A percentile compares a stretch with the other conserved stretches of the same genome.
These are phyloP conservation scores for Yamadazyma kanchanaburiensis DNA, from an alignment of 1,139 yeast species.

Conservation along the genomic window DNA sequence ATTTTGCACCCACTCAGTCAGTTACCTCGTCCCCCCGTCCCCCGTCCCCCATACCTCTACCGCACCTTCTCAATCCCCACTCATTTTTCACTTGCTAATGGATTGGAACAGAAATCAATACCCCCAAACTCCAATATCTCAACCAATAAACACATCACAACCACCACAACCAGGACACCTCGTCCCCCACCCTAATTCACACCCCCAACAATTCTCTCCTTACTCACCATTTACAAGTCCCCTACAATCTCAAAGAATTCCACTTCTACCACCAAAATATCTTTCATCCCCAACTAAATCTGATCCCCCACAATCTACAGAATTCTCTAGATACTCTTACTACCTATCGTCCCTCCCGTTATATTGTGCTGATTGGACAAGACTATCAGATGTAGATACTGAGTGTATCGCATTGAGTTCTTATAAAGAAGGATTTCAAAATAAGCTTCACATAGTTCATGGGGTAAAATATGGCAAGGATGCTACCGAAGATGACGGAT, in stretches of 20 bases:
- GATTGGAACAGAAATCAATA: neutral
- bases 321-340: constrained; percentile 39
- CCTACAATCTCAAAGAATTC: constrained; percentile 4
- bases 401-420: constrained; percentile 65
- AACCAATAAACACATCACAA: constrained; percentile 2
- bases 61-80: constrained; percentile 1
- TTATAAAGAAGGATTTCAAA: constrained; percentile 66
- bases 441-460: constrained; percentile 49
- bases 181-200: neutral
- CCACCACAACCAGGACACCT: constrained; percentile 1
- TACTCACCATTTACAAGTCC: constrained; percentile 5
- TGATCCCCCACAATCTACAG: neutral
- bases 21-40: neutral
- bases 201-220: neutral
- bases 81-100: neutral
- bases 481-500: constrained; percentile 9
- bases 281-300: constrained; percentile 2
- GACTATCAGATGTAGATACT: constrained; percentile 26
- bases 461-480: constrained; percentile 35
- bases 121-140: constrained; percentile 4
- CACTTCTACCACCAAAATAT: constrained; percentile 1
- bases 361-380: constrained; percentile 67
- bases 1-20: neutral
- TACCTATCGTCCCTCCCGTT: constrained; percentile 63
- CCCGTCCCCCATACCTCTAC: neutral